A percentile compares a stretch with the other conserved stretches of the same genome.
Evolutionary conservation across 768 basidiomycete genomes (phyloP).

Genomic region (Tulasnella sp.): DNA sequence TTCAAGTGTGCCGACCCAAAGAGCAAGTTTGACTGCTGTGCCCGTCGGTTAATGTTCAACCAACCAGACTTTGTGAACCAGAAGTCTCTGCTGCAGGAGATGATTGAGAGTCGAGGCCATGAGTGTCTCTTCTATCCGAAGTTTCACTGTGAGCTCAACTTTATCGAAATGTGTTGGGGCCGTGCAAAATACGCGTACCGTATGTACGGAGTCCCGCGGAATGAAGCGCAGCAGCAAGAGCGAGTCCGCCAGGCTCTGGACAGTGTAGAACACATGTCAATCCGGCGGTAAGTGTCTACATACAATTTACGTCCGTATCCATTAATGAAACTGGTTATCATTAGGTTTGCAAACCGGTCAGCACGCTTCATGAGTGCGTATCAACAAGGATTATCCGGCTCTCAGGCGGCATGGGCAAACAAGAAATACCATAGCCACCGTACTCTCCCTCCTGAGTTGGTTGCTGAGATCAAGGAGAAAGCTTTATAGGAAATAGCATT

Average conservation of each 20-base stretch:
- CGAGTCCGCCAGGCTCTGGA: conserved; percentile 26
- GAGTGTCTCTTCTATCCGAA: conserved; percentile 31
- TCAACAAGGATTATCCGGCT: too few relatives aligned
- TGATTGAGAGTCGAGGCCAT: conserved; percentile 21
- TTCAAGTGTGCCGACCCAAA: conserved; percentile 26
- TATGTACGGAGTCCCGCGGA: conserved; percentile 18
- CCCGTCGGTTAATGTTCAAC: conserved; percentile 28
- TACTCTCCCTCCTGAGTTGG: neutral
- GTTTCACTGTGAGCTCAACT: conserved; percentile 38
- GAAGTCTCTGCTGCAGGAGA: conserved; percentile 25
- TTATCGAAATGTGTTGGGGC: conserved; percentile 34
- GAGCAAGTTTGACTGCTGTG: conserved; percentile 25
- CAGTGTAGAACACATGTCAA: conserved; percentile 18
- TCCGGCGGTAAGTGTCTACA: conserved; percentile 7
- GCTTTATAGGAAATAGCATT: neutral
- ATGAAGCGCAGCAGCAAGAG: conserved; percentile 25
- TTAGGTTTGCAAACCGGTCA: conserved; percentile 22
- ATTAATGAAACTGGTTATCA: neutral
- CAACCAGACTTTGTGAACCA: conserved; percentile 32
- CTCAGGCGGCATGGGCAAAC: conserved; percentile 20
- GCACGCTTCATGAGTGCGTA: conserved; percentile 22
- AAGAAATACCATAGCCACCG: conserved; percentile 22
- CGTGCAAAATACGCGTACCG: conserved; percentile 28
- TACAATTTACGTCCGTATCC: neutral
- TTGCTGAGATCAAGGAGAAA: neutral